phyloP scores from a whole-genome alignment of 1,284 basidiomycete genomes.

The Xerocomus amazonicus region DNA sequence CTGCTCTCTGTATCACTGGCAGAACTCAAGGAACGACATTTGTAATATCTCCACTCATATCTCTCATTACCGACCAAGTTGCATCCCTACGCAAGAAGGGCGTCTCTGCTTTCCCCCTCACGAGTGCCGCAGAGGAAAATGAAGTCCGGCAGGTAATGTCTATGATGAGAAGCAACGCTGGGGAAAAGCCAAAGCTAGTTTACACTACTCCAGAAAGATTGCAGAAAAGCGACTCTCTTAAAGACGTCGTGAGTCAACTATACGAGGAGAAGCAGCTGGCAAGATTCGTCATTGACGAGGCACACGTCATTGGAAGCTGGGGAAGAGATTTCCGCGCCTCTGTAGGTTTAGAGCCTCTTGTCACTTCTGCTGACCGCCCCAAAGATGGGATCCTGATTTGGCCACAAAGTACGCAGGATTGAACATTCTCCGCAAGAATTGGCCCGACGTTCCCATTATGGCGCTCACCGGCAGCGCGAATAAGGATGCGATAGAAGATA shows the following conservation, averaged over 20 bases:
- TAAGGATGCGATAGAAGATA: conserved; percentile 72
- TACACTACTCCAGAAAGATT: conserved; percentile 97
- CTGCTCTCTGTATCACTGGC: conserved; percentile 77
- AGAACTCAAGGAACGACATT: conserved; percentile 81
- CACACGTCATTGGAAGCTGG: conserved; percentile 89
- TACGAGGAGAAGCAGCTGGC: conserved; percentile 62
- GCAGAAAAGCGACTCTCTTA: conserved; percentile 58
- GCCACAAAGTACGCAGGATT: conserved; percentile 62
- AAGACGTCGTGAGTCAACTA: conserved; percentile 55
- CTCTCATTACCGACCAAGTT: conserved; percentile 92
- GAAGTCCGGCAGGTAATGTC: conserved; percentile 41
- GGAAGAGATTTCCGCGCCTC: conserved; percentile 80
- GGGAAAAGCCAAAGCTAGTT: conserved; percentile 59
- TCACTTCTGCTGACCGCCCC: background rate
- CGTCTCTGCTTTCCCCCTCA: conserved; percentile 56
- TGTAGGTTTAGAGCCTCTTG: conserved; percentile 41
- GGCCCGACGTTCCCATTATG: conserved; percentile 85
- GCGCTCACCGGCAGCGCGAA: conserved; percentile 96
- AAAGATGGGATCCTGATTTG: conserved; percentile 7
- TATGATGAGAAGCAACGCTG: conserved; percentile 38
- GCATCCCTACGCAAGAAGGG: conserved; percentile 60
- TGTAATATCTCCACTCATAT: conserved; percentile 87
- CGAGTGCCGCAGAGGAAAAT: conserved; percentile 58
- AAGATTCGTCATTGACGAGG: conserved; percentile 94
- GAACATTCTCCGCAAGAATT: conserved; percentile 66